Conservation (phyloP, 768 basidiomycete species). For the Pleurotus ostreatus region DNA sequence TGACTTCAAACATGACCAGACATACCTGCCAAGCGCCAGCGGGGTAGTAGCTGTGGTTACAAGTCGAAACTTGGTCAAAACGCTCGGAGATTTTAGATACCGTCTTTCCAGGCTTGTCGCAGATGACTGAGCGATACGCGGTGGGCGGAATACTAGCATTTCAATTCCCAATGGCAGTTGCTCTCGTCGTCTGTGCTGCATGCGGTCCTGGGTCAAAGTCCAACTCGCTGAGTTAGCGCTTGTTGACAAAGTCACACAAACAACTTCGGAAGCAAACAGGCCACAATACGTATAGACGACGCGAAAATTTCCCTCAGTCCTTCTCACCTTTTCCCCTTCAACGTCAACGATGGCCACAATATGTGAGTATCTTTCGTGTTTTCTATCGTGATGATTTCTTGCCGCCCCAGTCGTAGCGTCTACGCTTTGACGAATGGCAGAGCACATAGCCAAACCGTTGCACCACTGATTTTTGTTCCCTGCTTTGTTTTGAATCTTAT, state of each 20-base stretch:
- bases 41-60: no score
- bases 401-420: constrained; percentile 21
- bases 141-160: no score
- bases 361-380: neutral
- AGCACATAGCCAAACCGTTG: constrained; percentile 20
- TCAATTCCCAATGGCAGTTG: no score
- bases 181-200: no score
- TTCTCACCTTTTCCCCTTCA: neutral
- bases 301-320: neutral
- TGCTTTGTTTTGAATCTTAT: neutral
- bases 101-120: no score
- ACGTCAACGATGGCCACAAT: neutral
- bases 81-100: no score
- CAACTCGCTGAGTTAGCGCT: no score
- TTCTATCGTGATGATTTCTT: constrained; percentile 11
- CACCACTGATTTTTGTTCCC: constrained; percentile 13
- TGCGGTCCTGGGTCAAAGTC: no score
- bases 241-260: neutral
- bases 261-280: neutral
- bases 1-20: no score
- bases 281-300: neutral
- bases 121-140: no score
- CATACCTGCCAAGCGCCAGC: no score
- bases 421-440: constrained; percentile 18
- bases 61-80: no score